Percentiles rank a stretch among this genome's conserved stretches.
phyloP scores from a whole-genome alignment of 306 rosid species.

The Gynostemma pentaphyllum region DNA sequence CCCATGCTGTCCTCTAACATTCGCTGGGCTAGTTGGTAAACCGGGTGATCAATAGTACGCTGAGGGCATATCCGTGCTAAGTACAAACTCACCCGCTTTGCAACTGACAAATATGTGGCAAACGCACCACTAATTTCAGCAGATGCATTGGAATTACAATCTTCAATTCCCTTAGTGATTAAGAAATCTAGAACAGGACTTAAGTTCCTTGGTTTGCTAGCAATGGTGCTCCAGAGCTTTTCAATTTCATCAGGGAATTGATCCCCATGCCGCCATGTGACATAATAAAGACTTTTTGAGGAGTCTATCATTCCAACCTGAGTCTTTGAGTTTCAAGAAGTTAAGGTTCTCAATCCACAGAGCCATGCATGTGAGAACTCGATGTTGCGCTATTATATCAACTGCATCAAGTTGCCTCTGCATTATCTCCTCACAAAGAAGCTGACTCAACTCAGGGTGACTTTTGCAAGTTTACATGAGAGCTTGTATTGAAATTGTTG shows the following conservation, averaged over 20 bases:
- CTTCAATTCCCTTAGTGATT: conserved; percentile 98
- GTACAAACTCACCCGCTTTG: conserved; percentile 90
- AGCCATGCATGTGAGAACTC: conserved; percentile 99
- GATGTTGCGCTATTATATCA: conserved; percentile 99
- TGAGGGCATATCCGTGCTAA: conserved; percentile 98
- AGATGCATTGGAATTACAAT: conserved; percentile 96
- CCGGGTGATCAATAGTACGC: conserved; percentile 94
- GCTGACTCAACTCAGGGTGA: conserved; percentile 97
- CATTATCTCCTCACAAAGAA: conserved; percentile 98
- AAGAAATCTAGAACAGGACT: conserved; percentile 97
- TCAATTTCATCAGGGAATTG: conserved; percentile 99
- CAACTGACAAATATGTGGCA: conserved; percentile 97
- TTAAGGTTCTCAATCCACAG: conserved; percentile 99
- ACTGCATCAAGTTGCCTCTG: conserved; percentile 99
- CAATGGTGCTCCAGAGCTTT: conserved; percentile 99
- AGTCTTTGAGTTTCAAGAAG: conserved; percentile 95
- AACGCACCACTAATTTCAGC: conserved; percentile 98
- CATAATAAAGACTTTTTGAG: conserved; percentile 95
- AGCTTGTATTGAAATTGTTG: conserved; percentile 99
- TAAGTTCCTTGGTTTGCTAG: conserved; percentile 94
- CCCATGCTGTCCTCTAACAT: conserved; percentile 83
- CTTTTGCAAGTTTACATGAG: conserved; percentile 98
- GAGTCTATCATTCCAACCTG: conserved; percentile 92
- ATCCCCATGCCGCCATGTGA: conserved; percentile 96
- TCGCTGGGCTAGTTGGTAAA: conserved; percentile 90